These are phyloP conservation scores for Thalassiosira mediterranea DNA, from an alignment of 352 stramenopile genomes.

Conservation along the genomic window DNA sequence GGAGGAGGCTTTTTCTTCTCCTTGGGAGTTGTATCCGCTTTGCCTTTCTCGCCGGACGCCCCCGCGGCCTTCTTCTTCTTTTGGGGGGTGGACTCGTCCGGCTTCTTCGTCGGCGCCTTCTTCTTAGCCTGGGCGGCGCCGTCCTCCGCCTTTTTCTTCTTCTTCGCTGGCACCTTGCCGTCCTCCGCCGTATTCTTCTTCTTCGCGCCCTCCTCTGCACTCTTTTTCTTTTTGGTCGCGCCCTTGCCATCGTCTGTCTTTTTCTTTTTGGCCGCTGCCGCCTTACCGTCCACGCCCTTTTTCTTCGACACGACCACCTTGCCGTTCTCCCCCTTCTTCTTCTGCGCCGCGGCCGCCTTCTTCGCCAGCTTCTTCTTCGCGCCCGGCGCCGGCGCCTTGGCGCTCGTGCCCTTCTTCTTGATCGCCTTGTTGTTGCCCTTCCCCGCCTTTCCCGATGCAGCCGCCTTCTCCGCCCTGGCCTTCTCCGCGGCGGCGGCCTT, in stretches of 20 bases:
- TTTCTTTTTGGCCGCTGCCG: conserved; percentile 15
- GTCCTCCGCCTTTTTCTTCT: background rate
- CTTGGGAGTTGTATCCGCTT: too few species aligned
- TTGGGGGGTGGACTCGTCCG: too few species aligned
- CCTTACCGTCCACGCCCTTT: background rate
- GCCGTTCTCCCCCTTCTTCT: background rate
- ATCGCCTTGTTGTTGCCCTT: conserved; percentile 4
- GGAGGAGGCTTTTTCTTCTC: conserved; percentile 5
- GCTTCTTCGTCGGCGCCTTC: conserved; percentile 32
- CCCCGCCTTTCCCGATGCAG: conserved; percentile 10
- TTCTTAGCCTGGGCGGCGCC: background rate
- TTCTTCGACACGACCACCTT: conserved; percentile 7
- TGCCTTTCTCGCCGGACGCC: too few species aligned
- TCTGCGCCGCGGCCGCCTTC: conserved; percentile 7
- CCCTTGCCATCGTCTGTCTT: background rate
- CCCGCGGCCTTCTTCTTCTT: too few species aligned
- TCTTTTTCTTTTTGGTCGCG: conserved; percentile 14
- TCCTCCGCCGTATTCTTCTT: conserved; percentile 22
- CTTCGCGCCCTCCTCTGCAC: background rate
- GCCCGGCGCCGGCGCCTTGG: conserved; percentile 1
- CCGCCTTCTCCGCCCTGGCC: conserved; percentile 8
- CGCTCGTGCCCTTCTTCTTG: conserved; percentile 17
- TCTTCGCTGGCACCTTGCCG: conserved; percentile 12
- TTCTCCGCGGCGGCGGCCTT: conserved; percentile 2
- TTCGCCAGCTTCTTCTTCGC: conserved; percentile 1